Conservation (phyloP, 2,329 filamentous ascomycete genomes). For the Emergomyces orientalis region DNA sequence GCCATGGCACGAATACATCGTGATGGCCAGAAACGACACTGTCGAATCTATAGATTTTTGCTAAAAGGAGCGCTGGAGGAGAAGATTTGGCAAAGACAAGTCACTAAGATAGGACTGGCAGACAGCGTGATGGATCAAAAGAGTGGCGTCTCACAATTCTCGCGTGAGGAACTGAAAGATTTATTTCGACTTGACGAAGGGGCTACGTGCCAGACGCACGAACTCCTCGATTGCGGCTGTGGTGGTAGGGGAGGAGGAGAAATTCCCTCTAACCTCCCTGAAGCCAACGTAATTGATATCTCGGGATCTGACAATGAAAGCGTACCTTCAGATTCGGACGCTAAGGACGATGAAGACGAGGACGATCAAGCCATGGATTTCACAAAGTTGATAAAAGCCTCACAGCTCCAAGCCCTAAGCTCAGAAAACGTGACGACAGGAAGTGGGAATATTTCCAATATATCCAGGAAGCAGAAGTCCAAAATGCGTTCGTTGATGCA, state of each 20-base stretch:
- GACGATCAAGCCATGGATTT: conserved; percentile 26
- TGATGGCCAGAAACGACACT: conserved; percentile 59
- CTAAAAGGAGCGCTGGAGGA: conserved; percentile 62
- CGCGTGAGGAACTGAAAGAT: conserved; percentile 55
- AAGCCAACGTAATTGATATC: not conserved
- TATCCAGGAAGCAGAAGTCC: conserved; percentile 21
- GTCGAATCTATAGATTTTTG: conserved; percentile 60
- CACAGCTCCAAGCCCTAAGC: conserved; percentile 23
- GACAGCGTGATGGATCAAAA: conserved; percentile 64
- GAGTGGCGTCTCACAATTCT: conserved; percentile 50
- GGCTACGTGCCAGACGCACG: conserved; percentile 57
- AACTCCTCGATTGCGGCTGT: conserved; percentile 55
- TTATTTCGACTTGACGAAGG: conserved; percentile 57
- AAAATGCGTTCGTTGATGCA: conserved; percentile 37
- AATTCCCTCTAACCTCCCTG: not conserved
- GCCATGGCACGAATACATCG: conserved; percentile 67
- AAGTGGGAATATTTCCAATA: conserved; percentile 22
- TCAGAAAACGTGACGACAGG: conserved; percentile 13
- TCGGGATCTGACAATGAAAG: not conserved
- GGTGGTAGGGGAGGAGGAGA: conserved; percentile 42
- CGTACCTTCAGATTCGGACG: conserved; percentile 12
- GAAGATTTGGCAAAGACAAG: conserved; percentile 65
- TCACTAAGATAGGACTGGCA: conserved; percentile 60
- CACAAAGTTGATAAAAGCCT: conserved; percentile 32
- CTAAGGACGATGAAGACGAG: conserved; percentile 10